Percentiles rank a stretch among this genome's conserved stretches.
phyloP scores from a whole-genome alignment of 2,329 filamentous ascomycete species.

The Xylariales sp. region DNA sequence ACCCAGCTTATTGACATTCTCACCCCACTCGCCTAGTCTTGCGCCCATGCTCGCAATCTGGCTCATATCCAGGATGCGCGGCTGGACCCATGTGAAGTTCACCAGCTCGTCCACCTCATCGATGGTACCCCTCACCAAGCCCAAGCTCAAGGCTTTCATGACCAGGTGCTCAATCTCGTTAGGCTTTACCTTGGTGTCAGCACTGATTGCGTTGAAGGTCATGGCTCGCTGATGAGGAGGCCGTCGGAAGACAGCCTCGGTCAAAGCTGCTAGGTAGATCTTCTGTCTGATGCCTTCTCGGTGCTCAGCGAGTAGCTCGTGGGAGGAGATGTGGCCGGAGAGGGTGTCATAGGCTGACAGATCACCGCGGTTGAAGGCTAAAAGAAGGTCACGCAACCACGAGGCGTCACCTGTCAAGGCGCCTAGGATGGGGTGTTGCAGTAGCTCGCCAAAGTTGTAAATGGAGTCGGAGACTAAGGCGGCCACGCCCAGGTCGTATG shows the following conservation, averaged over 20 bases:
- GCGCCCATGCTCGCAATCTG: slow-evolving; percentile 92
- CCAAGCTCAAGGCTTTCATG: slow-evolving; percentile 97
- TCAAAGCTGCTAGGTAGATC: slow-evolving; percentile 93
- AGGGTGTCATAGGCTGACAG: slow-evolving; percentile 81
- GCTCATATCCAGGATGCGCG: slow-evolving; percentile 91
- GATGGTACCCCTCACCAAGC: slow-evolving; percentile 84
- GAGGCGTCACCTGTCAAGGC: slow-evolving; percentile 71
- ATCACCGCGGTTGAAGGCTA: slow-evolving; percentile 96
- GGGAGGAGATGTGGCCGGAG: slow-evolving; percentile 73
- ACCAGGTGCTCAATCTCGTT: slow-evolving; percentile 96
- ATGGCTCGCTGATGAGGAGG: slow-evolving; percentile 94
- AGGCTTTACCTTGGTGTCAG: slow-evolving; percentile 85
- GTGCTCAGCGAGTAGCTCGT: slow-evolving; percentile 74
- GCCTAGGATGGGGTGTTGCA: slow-evolving; percentile 93
- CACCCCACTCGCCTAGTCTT: slow-evolving; percentile 89
- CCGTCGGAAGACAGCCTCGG: slow-evolving; percentile 92
- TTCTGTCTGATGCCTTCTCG: slow-evolving; percentile 88
- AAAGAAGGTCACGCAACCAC: slow-evolving; percentile 93
- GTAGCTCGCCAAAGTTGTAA: slow-evolving; percentile 99
- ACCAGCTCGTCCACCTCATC: slow-evolving; percentile 95
- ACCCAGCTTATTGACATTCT: slow-evolving; percentile 89
- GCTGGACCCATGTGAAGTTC: slow-evolving; percentile 97
- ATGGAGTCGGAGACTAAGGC: slow-evolving; percentile 91
- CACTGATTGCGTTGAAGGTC: slow-evolving; percentile 81
- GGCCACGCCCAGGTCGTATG: slow-evolving; percentile 88